Evolutionary conservation across 208 protist species (phyloP).

Genomic region (Trichomonas vaginalis): DNA sequence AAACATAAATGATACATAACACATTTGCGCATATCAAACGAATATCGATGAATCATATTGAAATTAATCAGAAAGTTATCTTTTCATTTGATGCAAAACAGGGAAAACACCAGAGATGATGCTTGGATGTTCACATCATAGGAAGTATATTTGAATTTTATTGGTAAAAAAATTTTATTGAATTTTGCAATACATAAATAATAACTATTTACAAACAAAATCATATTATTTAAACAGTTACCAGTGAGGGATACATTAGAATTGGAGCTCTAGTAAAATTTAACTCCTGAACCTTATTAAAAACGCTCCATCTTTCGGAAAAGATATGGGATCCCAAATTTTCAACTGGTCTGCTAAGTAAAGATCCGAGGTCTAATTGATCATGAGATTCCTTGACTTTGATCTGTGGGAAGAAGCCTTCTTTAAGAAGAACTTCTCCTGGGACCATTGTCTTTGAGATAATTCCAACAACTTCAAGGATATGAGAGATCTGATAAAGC

Average conservation of each 20-base stretch:
- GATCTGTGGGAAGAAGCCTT: background rate
- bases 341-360: background rate
- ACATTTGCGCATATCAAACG: too few species aligned
- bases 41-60: too few species aligned
- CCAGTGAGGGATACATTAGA: background rate
- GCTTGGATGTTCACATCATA: too few species aligned
- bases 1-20: too few species aligned
- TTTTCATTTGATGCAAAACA: too few species aligned
- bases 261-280: background rate
- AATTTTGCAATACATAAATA: too few species aligned
- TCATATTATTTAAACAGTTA: background rate
- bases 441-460: background rate
- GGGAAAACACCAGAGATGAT: too few species aligned
- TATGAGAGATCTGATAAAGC: background rate
- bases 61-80: too few species aligned
- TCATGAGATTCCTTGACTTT: background rate
- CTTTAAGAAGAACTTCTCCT: background rate
- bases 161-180: too few species aligned
- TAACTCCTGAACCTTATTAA: background rate
- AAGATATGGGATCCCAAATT: background rate
- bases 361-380: background rate
- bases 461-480: background rate
- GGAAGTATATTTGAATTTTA: too few species aligned
- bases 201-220: too few species aligned
- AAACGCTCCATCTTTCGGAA: background rate